Conservation (phyloP, 2,329 filamentous ascomycete genomes). For the Phaeosphaeriaceae sp. region DNA sequence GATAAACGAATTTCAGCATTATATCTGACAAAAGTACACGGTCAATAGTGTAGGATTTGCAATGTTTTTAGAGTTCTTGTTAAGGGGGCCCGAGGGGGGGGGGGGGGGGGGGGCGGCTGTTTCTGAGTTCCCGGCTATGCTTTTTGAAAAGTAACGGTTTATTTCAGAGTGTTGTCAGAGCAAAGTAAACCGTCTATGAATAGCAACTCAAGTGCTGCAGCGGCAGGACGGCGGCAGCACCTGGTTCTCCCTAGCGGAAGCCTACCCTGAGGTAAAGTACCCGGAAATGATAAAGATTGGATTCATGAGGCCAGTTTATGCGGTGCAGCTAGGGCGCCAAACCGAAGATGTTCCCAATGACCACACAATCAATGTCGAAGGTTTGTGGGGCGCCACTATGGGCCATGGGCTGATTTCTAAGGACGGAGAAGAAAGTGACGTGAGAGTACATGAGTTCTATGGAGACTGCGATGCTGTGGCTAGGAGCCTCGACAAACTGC, state of each 20-base stretch:
- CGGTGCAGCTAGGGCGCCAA: slow-evolving; percentile 2
- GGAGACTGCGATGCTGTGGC: slow-evolving; percentile 13
- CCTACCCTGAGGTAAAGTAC: slow-evolving; percentile 2
- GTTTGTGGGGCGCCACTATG: slow-evolving; percentile 11
- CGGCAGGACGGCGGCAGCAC: background rate
- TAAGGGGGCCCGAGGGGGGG: no score
- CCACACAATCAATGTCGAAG: slow-evolving; percentile 10
- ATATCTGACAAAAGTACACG: no score
- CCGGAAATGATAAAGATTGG: slow-evolving; percentile 3
- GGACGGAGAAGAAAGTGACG: slow-evolving; percentile 9
- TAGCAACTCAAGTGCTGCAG: background rate
- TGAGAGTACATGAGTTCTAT: slow-evolving; percentile 13
- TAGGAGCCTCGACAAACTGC: slow-evolving; percentile 12
- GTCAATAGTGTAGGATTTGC: no score
- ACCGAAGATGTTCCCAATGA: slow-evolving; percentile 2
- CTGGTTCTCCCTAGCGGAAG: slow-evolving; percentile 3
- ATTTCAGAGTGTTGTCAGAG: no score
- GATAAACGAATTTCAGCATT: no score
- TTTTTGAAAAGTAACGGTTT: no score
- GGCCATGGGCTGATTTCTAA: slow-evolving; percentile 5
- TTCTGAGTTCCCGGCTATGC: no score
- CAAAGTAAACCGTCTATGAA: no score
- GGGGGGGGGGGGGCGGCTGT: no score
- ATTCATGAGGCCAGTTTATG: slow-evolving; percentile 2
- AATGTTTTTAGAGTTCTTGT: no score